Percentiles rank a stretch among this genome's conserved stretches.
Evolutionary conservation across 2,329 filamentous ascomycete genomes (phyloP).

Genomic region (Colletotrichum siamense): DNA sequence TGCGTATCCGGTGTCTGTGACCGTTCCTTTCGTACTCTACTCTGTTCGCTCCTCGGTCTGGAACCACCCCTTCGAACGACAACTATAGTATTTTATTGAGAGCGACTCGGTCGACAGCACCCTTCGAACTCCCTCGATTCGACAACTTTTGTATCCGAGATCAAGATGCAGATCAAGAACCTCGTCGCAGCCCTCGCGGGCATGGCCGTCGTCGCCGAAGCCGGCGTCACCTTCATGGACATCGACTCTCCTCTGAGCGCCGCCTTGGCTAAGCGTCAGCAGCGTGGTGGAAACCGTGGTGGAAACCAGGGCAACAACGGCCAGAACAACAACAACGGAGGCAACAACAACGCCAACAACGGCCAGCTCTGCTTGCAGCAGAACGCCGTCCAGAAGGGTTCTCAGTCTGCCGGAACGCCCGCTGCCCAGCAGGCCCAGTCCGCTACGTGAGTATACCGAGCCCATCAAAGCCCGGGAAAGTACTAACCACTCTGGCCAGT

Average conservation of each 20-base stretch:
- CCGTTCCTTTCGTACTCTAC: constrained; percentile 48
- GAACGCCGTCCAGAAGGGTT: constrained; percentile 54
- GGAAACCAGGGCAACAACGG: constrained; percentile 25
- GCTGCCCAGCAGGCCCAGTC: constrained; percentile 57
- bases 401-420: constrained; percentile 51
- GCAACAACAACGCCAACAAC: constrained; percentile 26
- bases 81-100: constrained; percentile 22
- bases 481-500: constrained; percentile 35
- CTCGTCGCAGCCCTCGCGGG: constrained; percentile 52
- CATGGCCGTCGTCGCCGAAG: constrained; percentile 50
- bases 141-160: not conserved
- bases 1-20: constrained; percentile 44
- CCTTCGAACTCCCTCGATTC: not conserved
- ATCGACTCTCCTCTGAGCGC: constrained; percentile 37
- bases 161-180: constrained; percentile 59
- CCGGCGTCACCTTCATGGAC: constrained; percentile 42
- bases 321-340: constrained; percentile 21
- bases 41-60: constrained; percentile 50
- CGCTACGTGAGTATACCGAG: constrained; percentile 46
- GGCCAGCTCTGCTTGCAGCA: constrained; percentile 8
- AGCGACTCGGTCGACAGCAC: constrained; percentile 22
- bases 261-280: constrained; percentile 48
- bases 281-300: constrained; percentile 22
- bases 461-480: too few relatives aligned
- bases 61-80: constrained; percentile 45